Conservation (phyloP, 768 basidiomycete genomes). For the Tulasnella sp. region DNA sequence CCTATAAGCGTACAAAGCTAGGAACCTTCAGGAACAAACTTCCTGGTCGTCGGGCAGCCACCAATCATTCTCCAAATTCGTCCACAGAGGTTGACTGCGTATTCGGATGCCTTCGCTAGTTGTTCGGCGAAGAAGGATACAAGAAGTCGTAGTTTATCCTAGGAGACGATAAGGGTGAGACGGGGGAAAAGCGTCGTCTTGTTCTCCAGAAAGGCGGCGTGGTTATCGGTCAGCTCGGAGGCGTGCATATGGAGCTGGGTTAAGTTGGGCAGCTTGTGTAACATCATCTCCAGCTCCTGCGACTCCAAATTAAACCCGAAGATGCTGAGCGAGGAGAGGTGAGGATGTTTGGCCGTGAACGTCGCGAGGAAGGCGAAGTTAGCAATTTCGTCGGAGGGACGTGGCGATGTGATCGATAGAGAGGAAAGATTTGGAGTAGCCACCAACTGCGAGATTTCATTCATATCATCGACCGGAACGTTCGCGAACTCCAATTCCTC, state of each 20-base stretch:
- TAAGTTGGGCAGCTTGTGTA: neutral
- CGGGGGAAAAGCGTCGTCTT: neutral
- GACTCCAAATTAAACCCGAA: neutral
- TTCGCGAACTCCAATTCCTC: too few relatives aligned
- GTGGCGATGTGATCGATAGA: neutral
- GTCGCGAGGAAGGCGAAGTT: too few relatives aligned
- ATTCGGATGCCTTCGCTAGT: neutral
- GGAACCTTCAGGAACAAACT: neutral
- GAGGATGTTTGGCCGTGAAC: too few relatives aligned
- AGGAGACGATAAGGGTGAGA: neutral
- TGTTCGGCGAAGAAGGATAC: neutral
- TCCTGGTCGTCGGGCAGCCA: neutral
- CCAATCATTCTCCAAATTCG: neutral
- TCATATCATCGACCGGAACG: too few relatives aligned
- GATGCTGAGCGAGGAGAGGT: neutral
- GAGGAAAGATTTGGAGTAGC: neutral
- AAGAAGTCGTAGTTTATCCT: neutral
- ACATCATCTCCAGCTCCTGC: neutral
- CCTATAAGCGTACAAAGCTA: neutral
- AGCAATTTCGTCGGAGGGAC: too few relatives aligned
- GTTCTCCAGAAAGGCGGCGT: neutral
- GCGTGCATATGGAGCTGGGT: neutral
- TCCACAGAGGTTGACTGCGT: neutral
- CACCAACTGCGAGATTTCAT: too few relatives aligned
- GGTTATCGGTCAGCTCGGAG: neutral